Conservation (phyloP, 1,139 yeast species). For the Magnusiomyces sp. region DNA sequence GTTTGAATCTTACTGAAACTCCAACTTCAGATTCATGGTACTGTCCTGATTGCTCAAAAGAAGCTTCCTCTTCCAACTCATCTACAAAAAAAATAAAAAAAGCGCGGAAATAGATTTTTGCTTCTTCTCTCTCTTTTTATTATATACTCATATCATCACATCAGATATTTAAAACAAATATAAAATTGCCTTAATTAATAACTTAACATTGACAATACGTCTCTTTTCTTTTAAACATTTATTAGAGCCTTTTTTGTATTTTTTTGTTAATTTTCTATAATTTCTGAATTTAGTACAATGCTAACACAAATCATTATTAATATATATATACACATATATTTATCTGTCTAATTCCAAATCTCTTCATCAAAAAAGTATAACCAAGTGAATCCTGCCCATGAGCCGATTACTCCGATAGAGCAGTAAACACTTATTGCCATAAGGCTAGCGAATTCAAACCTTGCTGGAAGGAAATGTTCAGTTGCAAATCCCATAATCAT, state of each 20-base stretch:
- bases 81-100: background rate
- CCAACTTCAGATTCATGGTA: background rate
- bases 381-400: conserved; percentile 90
- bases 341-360: conserved; percentile 18
- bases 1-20: background rate
- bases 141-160: too few species aligned
- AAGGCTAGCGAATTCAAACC: conserved; percentile 59
- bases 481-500: conserved; percentile 48
- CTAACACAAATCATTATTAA: too few species aligned
- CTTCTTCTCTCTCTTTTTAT: too few species aligned
- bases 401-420: conserved; percentile 70
- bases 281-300: too few species aligned
- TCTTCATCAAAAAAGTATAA: conserved; percentile 53
- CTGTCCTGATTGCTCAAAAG: background rate
- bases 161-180: too few species aligned
- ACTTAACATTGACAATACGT: too few species aligned
- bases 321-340: background rate
- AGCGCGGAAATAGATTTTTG: too few species aligned
- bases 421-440: conserved; percentile 84
- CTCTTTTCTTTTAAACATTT: too few species aligned
- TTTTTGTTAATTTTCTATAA: too few species aligned
- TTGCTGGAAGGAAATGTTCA: conserved; percentile 38
- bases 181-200: too few species aligned
- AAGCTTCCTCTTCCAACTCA: background rate
- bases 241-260: too few species aligned